Conservation (phyloP, 495 filamentous ascomycete species). For the Aspergillus cristatus region DNA sequence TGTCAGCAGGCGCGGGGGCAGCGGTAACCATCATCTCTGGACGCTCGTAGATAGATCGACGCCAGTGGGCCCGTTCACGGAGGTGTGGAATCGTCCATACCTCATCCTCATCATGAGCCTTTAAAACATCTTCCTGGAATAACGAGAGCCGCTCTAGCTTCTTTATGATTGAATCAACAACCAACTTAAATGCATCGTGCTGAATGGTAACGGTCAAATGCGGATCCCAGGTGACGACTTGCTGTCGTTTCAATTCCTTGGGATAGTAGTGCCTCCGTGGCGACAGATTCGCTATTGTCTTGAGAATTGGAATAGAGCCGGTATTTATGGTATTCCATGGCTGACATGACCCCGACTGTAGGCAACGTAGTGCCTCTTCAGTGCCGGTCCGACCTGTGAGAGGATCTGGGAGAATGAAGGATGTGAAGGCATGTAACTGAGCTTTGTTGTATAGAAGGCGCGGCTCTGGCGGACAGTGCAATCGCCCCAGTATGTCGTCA, state of each 20-base stretch:
- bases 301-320: slow-evolving; percentile 27
- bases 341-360: slow-evolving; percentile 18
- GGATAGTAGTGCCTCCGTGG: slow-evolving; percentile 53
- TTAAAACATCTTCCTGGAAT: slow-evolving; percentile 12
- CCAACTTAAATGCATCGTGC: slow-evolving; percentile 34
- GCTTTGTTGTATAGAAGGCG: slow-evolving; percentile 40
- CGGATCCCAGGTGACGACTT: slow-evolving; percentile 36
- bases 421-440: slow-evolving; percentile 52
- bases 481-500: slow-evolving; percentile 36
- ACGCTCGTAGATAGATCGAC: slow-evolving; percentile 32
- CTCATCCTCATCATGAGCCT: slow-evolving; percentile 1
- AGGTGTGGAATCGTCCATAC: slow-evolving; percentile 12
- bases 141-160: slow-evolving; percentile 25
- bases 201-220: slow-evolving; percentile 42
- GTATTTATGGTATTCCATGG: neutral
- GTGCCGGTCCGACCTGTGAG: slow-evolving; percentile 51
- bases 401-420: slow-evolving; percentile 45
- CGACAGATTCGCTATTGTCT: slow-evolving; percentile 36
- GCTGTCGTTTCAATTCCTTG: slow-evolving; percentile 32
- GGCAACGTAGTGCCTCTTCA: slow-evolving; percentile 42
- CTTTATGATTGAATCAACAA: slow-evolving; percentile 32
- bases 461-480: slow-evolving; percentile 40
- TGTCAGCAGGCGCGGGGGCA: slow-evolving; percentile 1
- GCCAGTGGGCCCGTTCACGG: slow-evolving; percentile 22
- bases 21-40: slow-evolving; percentile 1